Evolutionary conservation across 176 grass and related monocot species (phyloP), one percentile per base, ranked within the genome.

Genomic region (Hsuehochloa calcarea): DNA sequence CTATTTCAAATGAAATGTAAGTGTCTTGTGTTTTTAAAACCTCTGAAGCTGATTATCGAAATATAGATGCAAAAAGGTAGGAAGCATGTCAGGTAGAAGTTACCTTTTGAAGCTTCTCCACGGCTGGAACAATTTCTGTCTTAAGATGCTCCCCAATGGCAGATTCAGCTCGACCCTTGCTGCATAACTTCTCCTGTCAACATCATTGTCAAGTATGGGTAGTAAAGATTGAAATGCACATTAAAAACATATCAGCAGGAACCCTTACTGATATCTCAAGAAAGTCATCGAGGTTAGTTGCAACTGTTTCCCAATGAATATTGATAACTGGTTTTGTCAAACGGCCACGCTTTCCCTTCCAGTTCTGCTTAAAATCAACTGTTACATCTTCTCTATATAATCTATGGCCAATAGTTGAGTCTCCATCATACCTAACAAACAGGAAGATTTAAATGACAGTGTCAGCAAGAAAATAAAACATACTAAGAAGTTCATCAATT

Each of bases 211-310:
- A 87, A 90, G 19, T 78, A 88, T 22, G 13, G 23, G 46, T 29
- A 31, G 38, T 61, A 84, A 85, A 78, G 72, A 50, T 25, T 47
- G 26, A 75, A 79, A 10, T 17, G 16, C 8, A 65, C 71, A 73
- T 73, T 54, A 51, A 88, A 56, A 78, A 79, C 34, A 27, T 58
- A 76, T 55, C 65, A 74, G 55, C 43, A 84, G 62, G 31, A 47
- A 59, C 23, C 35, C 84, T 70, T 92, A 98, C 96, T 52, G 88
- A 91, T 90, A 92, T 95, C 65, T 98, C 91, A 82, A 76, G 77
- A 78, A 98, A 98, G 85, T 92, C 96, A 19, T 95, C 54, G 20
- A 95, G 85, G 79, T 95, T 92, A 65, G 93, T 92, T 49, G 96
- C 96, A 39, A 92, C 26, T 70, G 86, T 92, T 89, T 98, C 96